Evolutionary conservation across 768 basidiomycete species (phyloP).

Genomic region (Lactarius sanguifluus): DNA sequence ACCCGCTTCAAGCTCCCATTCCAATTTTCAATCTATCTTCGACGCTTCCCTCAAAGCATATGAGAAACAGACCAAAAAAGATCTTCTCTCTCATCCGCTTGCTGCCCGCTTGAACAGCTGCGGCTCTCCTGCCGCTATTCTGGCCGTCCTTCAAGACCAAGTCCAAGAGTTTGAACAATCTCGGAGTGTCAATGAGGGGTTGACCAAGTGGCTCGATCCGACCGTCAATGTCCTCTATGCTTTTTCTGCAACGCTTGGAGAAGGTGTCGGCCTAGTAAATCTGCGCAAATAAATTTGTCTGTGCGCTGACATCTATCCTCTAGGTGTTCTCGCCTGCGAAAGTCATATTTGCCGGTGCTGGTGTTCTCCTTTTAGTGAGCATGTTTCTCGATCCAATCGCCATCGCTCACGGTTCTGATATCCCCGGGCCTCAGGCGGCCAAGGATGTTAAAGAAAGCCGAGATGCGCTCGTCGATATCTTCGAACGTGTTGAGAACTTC

Average conservation of each 20-base stretch:
- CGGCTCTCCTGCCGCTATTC: not conserved
- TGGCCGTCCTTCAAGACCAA: not conserved
- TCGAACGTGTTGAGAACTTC: not conserved
- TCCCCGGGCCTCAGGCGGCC: not conserved
- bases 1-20: not conserved
- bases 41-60: not conserved
- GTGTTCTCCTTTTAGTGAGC: not conserved
- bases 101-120: not conserved
- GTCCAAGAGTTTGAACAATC: not conserved
- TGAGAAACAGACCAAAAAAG: not conserved
- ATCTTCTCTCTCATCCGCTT: not conserved
- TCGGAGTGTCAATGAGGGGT: not conserved
- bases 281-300: no score
- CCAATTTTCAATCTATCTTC: not conserved
- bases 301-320: not conserved
- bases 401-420: not conserved
- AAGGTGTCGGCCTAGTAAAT: not conserved
- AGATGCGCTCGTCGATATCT: not conserved
- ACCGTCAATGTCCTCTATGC: not conserved
- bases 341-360: not conserved
- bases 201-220: conserved; percentile 1
- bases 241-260: not conserved
- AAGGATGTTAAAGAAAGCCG: not conserved
- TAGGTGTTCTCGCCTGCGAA: not conserved
- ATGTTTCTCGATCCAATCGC: not conserved